These are phyloP conservation scores for Fraxinus albicans DNA, from an alignment of 305 asterid species.

Conservation along the genomic window DNA sequence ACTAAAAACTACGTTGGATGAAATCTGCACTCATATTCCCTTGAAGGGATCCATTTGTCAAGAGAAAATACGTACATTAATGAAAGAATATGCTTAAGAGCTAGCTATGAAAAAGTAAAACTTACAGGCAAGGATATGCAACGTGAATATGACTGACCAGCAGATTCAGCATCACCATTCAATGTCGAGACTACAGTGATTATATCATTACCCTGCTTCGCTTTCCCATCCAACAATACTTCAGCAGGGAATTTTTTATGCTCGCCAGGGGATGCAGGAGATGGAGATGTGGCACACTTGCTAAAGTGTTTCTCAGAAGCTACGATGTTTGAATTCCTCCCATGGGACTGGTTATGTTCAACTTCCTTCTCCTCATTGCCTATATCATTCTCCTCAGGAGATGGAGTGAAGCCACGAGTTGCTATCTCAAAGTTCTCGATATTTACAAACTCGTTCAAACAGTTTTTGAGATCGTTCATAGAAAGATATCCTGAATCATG, in stretches of 20 bases:
- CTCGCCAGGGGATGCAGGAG: conserved; percentile 18
- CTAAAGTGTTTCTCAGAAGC: conserved; percentile 20
- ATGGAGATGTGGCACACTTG: conserved; percentile 27
- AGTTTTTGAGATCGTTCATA: conserved; percentile 27
- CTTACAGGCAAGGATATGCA: conserved; percentile 33
- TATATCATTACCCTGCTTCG: conserved; percentile 13
- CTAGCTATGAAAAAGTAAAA: neutral
- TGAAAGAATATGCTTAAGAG: neutral
- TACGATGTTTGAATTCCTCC: conserved; percentile 5
- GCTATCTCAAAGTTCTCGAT: conserved; percentile 21
- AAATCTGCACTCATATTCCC: neutral
- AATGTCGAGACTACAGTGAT: conserved; percentile 12
- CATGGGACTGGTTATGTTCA: conserved; percentile 9
- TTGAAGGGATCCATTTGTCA: neutral
- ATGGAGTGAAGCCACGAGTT: conserved; percentile 3
- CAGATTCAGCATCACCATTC: conserved; percentile 14
- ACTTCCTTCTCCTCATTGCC: conserved; percentile 21
- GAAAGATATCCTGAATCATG: conserved; percentile 18
- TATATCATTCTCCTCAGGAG: conserved; percentile 3
- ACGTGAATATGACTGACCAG: conserved; percentile 14
- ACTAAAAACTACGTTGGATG: neutral
- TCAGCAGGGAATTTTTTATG: conserved; percentile 12
- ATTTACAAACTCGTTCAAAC: conserved; percentile 23
- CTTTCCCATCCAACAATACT: conserved; percentile 14
- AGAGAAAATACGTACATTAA: neutral